Evolutionary conservation across 495 filamentous ascomycete species (phyloP).

Genomic region (Bacidia rubella): DNA sequence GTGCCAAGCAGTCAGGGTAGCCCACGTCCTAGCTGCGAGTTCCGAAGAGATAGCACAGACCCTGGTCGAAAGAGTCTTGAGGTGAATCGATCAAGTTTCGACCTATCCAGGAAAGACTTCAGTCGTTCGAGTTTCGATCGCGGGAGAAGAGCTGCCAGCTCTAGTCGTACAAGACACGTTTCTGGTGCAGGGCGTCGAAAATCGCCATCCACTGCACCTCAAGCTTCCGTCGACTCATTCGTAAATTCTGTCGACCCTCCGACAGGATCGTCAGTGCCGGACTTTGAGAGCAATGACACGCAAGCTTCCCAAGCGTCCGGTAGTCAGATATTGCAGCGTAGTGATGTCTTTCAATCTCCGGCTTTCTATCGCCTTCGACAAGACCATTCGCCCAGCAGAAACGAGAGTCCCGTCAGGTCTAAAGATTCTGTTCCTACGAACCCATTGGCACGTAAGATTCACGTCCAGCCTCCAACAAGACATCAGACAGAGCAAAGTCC

Average conservation of each 20-base stretch:
- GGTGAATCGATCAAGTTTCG: conserved; percentile 11
- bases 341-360: conserved; percentile 82
- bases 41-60: conserved; percentile 15
- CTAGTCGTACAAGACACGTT: conserved; percentile 36
- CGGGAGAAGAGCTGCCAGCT: conserved; percentile 45
- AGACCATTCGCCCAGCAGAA: conserved; percentile 20
- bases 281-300: conserved; percentile 62
- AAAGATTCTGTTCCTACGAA: conserved; percentile 28
- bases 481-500: conserved; percentile 7
- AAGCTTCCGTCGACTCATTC: conserved; percentile 64
- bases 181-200: conserved; percentile 11
- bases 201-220: conserved; percentile 27
- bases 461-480: conserved; percentile 12
- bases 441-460: conserved; percentile 12
- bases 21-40: conserved; percentile 33
- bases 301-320: conserved; percentile 63
- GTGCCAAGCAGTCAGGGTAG: conserved; percentile 23
- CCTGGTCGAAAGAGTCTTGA: conserved; percentile 17
- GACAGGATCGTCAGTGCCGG: conserved; percentile 51
- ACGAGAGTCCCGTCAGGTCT: conserved; percentile 25
- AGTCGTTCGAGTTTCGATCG: conserved; percentile 35
- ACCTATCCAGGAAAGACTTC: conserved; percentile 15
- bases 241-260: conserved; percentile 57
- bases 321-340: conserved; percentile 76
- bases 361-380: conserved; percentile 41